These are phyloP conservation scores for Tetrahymena borealis DNA, from an alignment of 73 alveolate species.

Conservation along the genomic window DNA sequence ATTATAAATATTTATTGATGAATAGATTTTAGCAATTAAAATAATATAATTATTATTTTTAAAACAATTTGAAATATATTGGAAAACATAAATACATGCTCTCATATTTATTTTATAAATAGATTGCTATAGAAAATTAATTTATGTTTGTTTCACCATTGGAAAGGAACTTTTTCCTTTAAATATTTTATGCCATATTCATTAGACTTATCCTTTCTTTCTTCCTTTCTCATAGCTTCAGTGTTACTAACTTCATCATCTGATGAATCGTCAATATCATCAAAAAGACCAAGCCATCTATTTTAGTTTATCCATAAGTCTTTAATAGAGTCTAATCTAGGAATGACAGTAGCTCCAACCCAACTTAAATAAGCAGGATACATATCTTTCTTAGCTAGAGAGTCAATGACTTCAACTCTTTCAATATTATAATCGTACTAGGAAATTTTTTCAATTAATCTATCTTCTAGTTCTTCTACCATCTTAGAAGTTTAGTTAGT, in stretches of 20 bases:
- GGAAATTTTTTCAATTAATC: conserved; percentile 22
- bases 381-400: conserved; percentile 12
- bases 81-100: too few relatives aligned
- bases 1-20: too few relatives aligned
- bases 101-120: too few relatives aligned
- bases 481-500: conserved; percentile 3
- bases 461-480: conserved; percentile 34
- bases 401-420: conserved; percentile 35
- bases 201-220: conserved; percentile 27
- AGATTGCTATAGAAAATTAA: too few relatives aligned
- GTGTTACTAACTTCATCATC: conserved; percentile 30
- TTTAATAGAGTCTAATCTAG: conserved; percentile 19
- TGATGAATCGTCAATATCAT: conserved; percentile 26
- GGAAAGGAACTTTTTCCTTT: conserved; percentile 38
- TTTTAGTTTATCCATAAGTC: conserved; percentile 23
- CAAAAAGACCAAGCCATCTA: conserved; percentile 44
- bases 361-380: conserved; percentile 28
- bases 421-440: conserved; percentile 23
- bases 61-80: too few relatives aligned
- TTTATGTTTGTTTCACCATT: conserved; percentile 44
- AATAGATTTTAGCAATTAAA: too few relatives aligned
- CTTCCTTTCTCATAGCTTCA: conserved; percentile 20
- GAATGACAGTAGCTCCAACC: conserved; percentile 46
- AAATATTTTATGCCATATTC: conserved; percentile 39
- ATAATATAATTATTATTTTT: too few relatives aligned